A percentile compares a stretch with the other conserved stretches of the same genome.
Evolutionary conservation across 2,329 filamentous ascomycete species (phyloP).

Genomic region (Colletotrichum coccodes): DNA sequence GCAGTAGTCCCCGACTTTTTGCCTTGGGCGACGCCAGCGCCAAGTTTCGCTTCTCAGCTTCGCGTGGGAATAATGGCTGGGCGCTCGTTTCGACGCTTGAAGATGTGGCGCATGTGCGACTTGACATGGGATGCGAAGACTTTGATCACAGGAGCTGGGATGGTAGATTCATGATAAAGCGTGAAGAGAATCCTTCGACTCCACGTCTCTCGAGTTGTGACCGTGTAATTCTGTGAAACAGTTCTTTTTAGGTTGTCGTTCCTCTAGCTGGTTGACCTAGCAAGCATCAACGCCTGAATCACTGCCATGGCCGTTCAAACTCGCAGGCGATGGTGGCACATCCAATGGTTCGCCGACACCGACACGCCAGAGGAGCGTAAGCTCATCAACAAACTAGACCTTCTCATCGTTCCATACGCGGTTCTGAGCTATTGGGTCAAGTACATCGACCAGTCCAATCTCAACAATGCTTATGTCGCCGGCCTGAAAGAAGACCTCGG

Average conservation of each 20-base stretch:
- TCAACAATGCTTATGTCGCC: conserved; percentile 46
- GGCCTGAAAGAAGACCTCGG: conserved; percentile 40
- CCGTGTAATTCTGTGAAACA: neutral
- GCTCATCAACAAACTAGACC: conserved; percentile 54
- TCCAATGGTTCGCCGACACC: conserved; percentile 59
- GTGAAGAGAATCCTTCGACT: neutral
- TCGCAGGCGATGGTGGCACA: conserved; percentile 46
- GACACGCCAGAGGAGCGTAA: conserved; percentile 55
- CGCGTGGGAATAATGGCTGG: neutral
- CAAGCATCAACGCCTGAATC: neutral
- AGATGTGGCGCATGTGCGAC: neutral
- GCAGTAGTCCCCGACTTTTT: neutral
- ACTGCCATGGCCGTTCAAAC: conserved; percentile 17
- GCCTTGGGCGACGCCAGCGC: neutral
- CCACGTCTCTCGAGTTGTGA: neutral
- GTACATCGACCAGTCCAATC: conserved; percentile 41
- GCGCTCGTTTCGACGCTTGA: neutral
- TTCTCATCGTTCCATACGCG: conserved; percentile 48
- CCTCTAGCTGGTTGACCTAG: neutral
- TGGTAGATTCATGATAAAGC: conserved; percentile 8
- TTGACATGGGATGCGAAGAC: neutral
- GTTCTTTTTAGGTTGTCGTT: neutral
- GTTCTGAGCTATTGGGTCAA: conserved; percentile 41
- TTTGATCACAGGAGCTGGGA: neutral
- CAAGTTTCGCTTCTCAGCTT: neutral